Evolutionary conservation across 768 basidiomycete species (phyloP), one percentile per base, ranked within the genome.

Genomic region (Termitomyces bulborhizus): DNA sequence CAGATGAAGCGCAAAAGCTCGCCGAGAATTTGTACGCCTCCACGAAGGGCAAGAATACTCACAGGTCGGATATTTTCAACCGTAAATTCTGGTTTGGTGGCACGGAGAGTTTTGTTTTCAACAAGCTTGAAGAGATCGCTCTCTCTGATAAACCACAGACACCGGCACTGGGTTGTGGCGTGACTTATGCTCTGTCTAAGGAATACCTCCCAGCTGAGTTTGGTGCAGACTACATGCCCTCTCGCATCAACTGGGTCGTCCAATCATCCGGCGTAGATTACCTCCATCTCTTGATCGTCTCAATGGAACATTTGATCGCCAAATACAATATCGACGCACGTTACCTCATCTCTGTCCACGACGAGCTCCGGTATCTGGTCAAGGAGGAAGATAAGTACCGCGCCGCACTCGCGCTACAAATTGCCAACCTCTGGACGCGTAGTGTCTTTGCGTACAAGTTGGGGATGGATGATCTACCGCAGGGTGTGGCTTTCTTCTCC

Each of bases 221-320:
- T 57, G 91, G 90, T 12, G 70, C 86, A 0, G 91, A 95, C 60
- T 98, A 91, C 68, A 87, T 98, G 80, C 88, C 97, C 0, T 97
- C 93, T 6, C 84, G 97, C 42, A 95, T 98, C 73, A 99, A 99
- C 66, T 98, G 97, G 97, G 97, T 95, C 47, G 97, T 98, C 6
- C 97, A 98, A 65, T 98, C 95, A 3, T 97, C 94, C 0, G 97
- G 96, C 3, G 96, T 98, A 42, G 97, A 98, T 69, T 98, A 99
- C 66, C 85, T 98, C 8, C 97, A 99, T 65, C 84, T 99, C 39
- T 81, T 98, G 56, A 93, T 99, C 64, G 92, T 95, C 46, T 82
- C 93, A 5, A 98, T 98, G 95, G 84, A 93, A 57, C 79, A 96
- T 67, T 81, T 99, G 37, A 84, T 87, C 54, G 68, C 71, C 44